These are phyloP conservation scores for Globisporangium spinosum DNA, from an alignment of 352 stramenopile genomes.

Conservation along the genomic window DNA sequence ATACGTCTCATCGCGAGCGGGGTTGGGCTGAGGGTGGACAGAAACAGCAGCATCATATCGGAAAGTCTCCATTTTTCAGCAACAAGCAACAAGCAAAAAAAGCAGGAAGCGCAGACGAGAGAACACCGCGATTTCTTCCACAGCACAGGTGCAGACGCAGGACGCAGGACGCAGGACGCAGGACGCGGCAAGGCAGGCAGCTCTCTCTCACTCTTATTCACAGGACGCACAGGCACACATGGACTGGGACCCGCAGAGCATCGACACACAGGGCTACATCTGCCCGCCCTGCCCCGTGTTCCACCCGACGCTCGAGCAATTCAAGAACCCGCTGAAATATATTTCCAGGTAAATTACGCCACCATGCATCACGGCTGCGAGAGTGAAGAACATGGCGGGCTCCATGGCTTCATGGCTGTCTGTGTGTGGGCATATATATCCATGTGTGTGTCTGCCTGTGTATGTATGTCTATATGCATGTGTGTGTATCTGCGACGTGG, in stretches of 20 bases:
- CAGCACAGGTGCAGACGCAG: not conserved
- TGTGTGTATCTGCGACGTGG: not conserved
- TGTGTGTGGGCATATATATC: not conserved
- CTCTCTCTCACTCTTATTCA: not conserved
- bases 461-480: not conserved
- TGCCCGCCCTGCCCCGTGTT: slow-evolving; percentile 85
- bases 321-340: slow-evolving; percentile 90
- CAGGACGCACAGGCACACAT: slow-evolving; percentile 23
- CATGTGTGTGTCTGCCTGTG: not conserved
- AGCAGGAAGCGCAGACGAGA: not conserved
- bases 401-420: not conserved
- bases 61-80: slow-evolving; percentile 3
- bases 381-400: not conserved
- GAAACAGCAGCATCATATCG: not conserved
- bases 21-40: not conserved
- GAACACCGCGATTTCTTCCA: slow-evolving; percentile 2
- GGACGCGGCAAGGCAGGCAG: not conserved
- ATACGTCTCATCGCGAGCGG: not conserved
- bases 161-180: no score
- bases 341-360: slow-evolving; percentile 86
- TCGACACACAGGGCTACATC: slow-evolving; percentile 67
- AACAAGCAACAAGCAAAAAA: not conserved
- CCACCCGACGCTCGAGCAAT: slow-evolving; percentile 84
- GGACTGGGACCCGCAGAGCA: slow-evolving; percentile 64
- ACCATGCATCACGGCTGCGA: not conserved